phyloP scores from a whole-genome alignment of 1,284 basidiomycete species.

The Naganishia cerealis region DNA sequence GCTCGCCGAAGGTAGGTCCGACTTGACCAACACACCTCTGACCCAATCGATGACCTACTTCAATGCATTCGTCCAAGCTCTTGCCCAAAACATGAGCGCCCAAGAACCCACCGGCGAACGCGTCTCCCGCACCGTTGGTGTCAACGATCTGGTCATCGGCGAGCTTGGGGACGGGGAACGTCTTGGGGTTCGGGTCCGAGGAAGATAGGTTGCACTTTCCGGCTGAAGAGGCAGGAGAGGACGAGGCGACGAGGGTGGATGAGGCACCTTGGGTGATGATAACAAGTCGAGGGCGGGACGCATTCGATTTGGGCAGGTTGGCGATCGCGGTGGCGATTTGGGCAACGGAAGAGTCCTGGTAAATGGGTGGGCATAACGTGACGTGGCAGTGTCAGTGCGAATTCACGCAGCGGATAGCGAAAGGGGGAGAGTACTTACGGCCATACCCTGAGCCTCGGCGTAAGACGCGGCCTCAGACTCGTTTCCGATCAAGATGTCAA shows the following conservation, averaged over 20 bases:
- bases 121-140: constrained; percentile 99
- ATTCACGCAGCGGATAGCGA: neutral
- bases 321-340: constrained; percentile 74
- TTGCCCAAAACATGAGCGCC: constrained; percentile 83
- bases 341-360: constrained; percentile 60
- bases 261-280: constrained; percentile 89
- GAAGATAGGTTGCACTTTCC: constrained; percentile 47
- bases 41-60: constrained; percentile 86
- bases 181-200: constrained; percentile 56
- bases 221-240: constrained; percentile 56
- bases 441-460: constrained; percentile 65
- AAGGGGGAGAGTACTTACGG: constrained; percentile 45
- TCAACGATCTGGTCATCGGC: constrained; percentile 77
- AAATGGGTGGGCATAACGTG: neutral
- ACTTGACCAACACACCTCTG: constrained; percentile 79
- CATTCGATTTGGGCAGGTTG: constrained; percentile 63
- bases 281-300: constrained; percentile 73
- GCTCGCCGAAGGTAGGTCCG: constrained; percentile 32
- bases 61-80: constrained; percentile 72
- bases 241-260: constrained; percentile 74
- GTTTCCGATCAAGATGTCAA: constrained; percentile 88
- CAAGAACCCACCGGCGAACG: constrained; percentile 95
- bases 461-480: constrained; percentile 90
- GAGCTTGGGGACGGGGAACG: constrained; percentile 67
- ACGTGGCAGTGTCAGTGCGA: neutral